A percentile compares a stretch with the other conserved stretches of the same genome.
Evolutionary conservation across 768 basidiomycete genomes (phyloP).

Genomic region (Naganishia vaughanmartiniae): DNA sequence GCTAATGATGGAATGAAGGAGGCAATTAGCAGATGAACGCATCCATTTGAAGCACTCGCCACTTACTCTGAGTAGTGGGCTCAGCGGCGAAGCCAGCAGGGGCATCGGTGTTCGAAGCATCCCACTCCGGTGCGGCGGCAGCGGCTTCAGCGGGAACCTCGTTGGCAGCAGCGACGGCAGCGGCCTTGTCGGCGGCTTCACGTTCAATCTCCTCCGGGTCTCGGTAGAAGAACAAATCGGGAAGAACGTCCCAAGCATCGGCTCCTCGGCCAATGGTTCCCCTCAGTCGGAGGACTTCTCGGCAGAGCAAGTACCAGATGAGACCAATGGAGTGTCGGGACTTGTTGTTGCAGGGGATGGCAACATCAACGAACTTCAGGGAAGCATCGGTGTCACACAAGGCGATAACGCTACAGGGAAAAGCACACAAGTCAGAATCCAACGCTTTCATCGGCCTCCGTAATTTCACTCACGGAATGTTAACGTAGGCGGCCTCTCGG

Average conservation of each 20-base stretch:
- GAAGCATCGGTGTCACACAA: slow-evolving; percentile 98
- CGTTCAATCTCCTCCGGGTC: slow-evolving; percentile 99
- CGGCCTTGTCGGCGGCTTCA: slow-evolving; percentile 85
- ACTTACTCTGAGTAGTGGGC: slow-evolving; percentile 52
- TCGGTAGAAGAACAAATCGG: slow-evolving; percentile 99
- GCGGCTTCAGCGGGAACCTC: slow-evolving; percentile 59
- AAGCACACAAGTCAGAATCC: background rate
- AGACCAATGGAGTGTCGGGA: slow-evolving; percentile 94
- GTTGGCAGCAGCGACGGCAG: slow-evolving; percentile 70
- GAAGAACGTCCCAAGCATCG: slow-evolving; percentile 98
- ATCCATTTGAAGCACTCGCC: slow-evolving; percentile 14
- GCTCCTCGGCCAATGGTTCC: slow-evolving; percentile 86
- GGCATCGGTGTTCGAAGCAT: slow-evolving; percentile 63
- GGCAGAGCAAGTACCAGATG: slow-evolving; percentile 70
- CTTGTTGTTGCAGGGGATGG: slow-evolving; percentile 99
- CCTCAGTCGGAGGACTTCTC: slow-evolving; percentile 92
- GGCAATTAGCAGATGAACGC: background rate
- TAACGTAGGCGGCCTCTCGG: slow-evolving; percentile 98
- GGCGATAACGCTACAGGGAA: slow-evolving; percentile 71
- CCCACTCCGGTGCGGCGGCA: slow-evolving; percentile 55
- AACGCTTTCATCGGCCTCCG: no score
- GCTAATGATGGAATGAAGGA: slow-evolving; percentile 48
- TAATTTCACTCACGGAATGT: slow-evolving; percentile 68
- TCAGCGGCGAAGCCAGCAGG: slow-evolving; percentile 72
- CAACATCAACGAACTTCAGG: slow-evolving; percentile 94